Evolutionary conservation across 345 rosid genomes (phyloP), one percentile per base, ranked within the genome.

Genomic region (Acer campestre): DNA sequence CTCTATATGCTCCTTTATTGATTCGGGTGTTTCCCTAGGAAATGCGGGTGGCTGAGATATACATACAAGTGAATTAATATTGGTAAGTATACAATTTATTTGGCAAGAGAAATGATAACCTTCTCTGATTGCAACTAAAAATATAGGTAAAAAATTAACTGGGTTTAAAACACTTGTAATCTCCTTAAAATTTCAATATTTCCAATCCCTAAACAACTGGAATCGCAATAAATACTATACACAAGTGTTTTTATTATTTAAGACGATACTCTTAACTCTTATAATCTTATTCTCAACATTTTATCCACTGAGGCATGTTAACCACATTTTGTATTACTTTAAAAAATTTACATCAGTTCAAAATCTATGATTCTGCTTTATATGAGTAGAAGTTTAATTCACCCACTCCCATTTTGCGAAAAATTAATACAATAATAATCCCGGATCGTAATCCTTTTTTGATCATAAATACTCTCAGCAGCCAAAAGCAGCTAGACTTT

Each of bases 31-130:
- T 80, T 93, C 97, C 86, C 84, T 88, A n/a, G 90, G 83, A 80
- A 95, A 95, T 27, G 98, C 98, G 73, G 99, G 99, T 35, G 99
- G 99, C 99, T 95, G 90, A 82, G 81, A 84, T 65, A 75, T 51
- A 42, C 27, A 85, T 42, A 38, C 4, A 78, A 58, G 29, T 59
- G 75, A 59, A 29, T 61, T 17, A 71, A 74, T 29, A 75, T 3
- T 61, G 44, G 56, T 9, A 17, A 58, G 1, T 38, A 58, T 25
- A 48, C 16, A 13, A 42, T 5, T 74, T 48, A 63, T 74, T 8
- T 5, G 2, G n/a, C 31, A 10, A 10, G 6, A 74, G 18, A 74
- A 44, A 44, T 25, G 2, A 46, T 64, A 75, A 20, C 25, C 17
- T 73, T 23, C 76, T 42, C 8, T 38, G 44, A 7, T 38, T 16